Evolutionary conservation across 1,284 basidiomycete species (phyloP), one percentile per base, ranked within the genome.

Genomic region (Trichosporon sp.): DNA sequence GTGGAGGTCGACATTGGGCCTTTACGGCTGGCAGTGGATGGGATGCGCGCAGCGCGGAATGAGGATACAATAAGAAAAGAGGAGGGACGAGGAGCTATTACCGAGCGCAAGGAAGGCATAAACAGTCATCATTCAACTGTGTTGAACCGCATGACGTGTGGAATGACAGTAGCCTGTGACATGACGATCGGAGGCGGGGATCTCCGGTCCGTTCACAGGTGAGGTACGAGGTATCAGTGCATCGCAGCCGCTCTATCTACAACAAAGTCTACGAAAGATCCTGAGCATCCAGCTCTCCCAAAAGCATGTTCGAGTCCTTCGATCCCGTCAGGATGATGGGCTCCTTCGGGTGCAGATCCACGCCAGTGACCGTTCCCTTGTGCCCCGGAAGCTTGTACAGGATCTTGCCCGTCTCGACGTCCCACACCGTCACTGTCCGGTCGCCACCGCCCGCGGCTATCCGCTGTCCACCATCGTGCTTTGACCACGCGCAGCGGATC

Each of bases 361-460:
- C 93, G 14, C 91, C 86, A 0, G 92, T 94, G 7, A 96, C 94
- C 0, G 94, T 95, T 12, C 94, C 94, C 84, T 93, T 96, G 83
- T 97, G 94, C 12, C 94, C 94, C 48, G 94, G 94, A 67, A 97
- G 87, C 88, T 96, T 96, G 86, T 96, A 96, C 76, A 91, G 80
- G 8, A 95, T 89, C 77, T 90, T 91, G 12, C 89, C 90, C 75
- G 88, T 93, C 76, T 96, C 92, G 1, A 94, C 92, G 26, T 96
- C 94, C 94, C 94, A 97, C 35, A 98, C 91, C 68, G 92, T 94
- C 40, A 97, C 93, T 0, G 82, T 83, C 68, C 86, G 75, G 76
- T 87, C 86, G 4, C 86, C 86, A 4, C 86, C 86, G 6, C 86
- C 86, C 0, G 80, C 84, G 4, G 85, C 86, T 54, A 86, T 84